Evolutionary conservation across 805 yeast species (phyloP), one percentile per base, ranked within the genome.

Genomic region (Barnettozyma botsteinii): DNA sequence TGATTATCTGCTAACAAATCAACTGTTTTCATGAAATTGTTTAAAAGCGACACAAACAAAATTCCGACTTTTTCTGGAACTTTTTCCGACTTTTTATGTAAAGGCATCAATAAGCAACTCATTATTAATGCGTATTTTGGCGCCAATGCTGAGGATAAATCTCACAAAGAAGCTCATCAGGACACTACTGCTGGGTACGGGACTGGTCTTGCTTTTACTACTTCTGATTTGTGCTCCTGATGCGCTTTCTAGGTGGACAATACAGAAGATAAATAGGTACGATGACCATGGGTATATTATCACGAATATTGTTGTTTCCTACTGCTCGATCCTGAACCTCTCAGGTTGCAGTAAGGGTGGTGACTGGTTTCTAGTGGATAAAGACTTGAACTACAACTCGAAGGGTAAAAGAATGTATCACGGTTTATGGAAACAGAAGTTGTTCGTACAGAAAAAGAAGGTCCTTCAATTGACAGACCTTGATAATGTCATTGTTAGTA

Each of bases 281-380:
- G 26, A 25, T 25, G 42, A 39, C 23, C 10, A 23, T 11, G 42
- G 38, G 7, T 21, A n/a, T 15, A 22, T 39, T 12, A 39, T 39
- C 25, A 42, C 41, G 12, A 31, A 37, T 12, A 22, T 43, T 7
- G 37, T 33, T 18, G 31, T 44, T 3, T 24, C 25, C 9, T 24
- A 38, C 2, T 48, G 51, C 32, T 41, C 44, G 2, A 23, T 41
- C 2, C 12, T 37, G 7, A 27, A 14, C 11, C 19, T 42, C 6
- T 33, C 33, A 1, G 35, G 44, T 5, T 45, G 49, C 21, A 13
- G 25, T 12, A 33, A 33, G 8, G 37, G 35, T 2, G 31, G 33
- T 1, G 37, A 37, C 21, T 48, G 51, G 51, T 37, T 22, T 21
- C 37, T 34, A n/a, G 37, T 48, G 3, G 39, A 45, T 19, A 48